Evolutionary conservation across 306 rosid species (phyloP).

Genomic region (Quercus rubra): DNA sequence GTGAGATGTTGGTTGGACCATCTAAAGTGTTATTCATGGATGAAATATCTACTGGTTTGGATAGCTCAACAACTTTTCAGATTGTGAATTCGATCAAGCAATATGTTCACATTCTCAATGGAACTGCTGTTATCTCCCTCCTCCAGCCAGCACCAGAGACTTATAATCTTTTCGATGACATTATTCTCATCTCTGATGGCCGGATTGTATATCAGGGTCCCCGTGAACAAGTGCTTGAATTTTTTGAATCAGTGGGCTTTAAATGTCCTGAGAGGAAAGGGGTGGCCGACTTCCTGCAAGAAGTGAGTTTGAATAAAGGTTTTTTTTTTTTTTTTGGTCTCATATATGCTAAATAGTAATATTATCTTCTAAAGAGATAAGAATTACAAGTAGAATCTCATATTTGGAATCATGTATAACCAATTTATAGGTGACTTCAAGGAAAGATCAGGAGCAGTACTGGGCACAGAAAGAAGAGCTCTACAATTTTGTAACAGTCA

Average conservation of each 20-base stretch:
- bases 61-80: slow-evolving; percentile 59
- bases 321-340: neutral
- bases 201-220: slow-evolving; percentile 55
- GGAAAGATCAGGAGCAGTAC: slow-evolving; percentile 55
- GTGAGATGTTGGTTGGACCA: slow-evolving; percentile 65
- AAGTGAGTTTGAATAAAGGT: slow-evolving; percentile 32
- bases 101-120: slow-evolving; percentile 38
- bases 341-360: neutral
- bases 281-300: slow-evolving; percentile 56
- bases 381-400: neutral
- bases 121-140: slow-evolving; percentile 46
- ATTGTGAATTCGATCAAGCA: slow-evolving; percentile 45
- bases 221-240: slow-evolving; percentile 39
- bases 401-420: neutral
- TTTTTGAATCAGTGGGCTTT: slow-evolving; percentile 47
- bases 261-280: slow-evolving; percentile 57
- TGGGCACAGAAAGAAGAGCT: slow-evolving; percentile 38
- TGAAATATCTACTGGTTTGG: slow-evolving; percentile 58
- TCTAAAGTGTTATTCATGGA: slow-evolving; percentile 57
- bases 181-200: slow-evolving; percentile 53
- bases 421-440: slow-evolving; percentile 48
- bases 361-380: neutral
- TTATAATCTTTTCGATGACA: slow-evolving; percentile 52
- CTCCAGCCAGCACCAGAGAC: slow-evolving; percentile 62
- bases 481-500: slow-evolving; percentile 35